Evolutionary conservation across 805 yeast genomes (phyloP).

Genomic region (Nakazawaea pomicola): DNA sequence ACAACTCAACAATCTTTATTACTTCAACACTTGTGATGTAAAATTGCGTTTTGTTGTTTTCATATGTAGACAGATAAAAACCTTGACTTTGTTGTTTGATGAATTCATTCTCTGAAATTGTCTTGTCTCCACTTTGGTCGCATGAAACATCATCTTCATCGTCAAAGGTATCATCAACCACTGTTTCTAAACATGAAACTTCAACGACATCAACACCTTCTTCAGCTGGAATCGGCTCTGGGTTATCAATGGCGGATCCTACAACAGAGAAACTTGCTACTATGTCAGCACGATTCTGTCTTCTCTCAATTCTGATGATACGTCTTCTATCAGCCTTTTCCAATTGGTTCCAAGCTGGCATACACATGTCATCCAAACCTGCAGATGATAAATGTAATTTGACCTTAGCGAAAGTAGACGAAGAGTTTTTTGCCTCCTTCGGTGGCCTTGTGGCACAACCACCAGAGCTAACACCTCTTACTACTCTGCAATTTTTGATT

Average conservation of each 20-base stretch:
- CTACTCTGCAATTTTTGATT: slow-evolving; percentile 32
- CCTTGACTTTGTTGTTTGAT: background rate
- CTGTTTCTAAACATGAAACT: slow-evolving; percentile 54
- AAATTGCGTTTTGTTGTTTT: slow-evolving; percentile 22
- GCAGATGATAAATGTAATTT: slow-evolving; percentile 41
- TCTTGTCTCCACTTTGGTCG: slow-evolving; percentile 21
- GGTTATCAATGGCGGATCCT: slow-evolving; percentile 46
- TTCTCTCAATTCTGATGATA: slow-evolving; percentile 52
- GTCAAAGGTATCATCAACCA: slow-evolving; percentile 23
- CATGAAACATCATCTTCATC: slow-evolving; percentile 19
- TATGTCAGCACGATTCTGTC: slow-evolving; percentile 42
- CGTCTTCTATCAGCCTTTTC: slow-evolving; percentile 50
- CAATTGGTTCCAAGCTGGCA: slow-evolving; percentile 41
- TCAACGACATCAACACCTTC: slow-evolving; percentile 47
- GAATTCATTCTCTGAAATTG: slow-evolving; percentile 5
- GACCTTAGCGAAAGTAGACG: slow-evolving; percentile 37
- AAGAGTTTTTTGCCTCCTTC: slow-evolving; percentile 23
- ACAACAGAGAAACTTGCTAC: slow-evolving; percentile 45
- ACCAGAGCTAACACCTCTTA: slow-evolving; percentile 56
- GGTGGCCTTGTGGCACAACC: slow-evolving; percentile 56
- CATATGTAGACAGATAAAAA: background rate
- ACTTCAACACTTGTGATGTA: slow-evolving; percentile 67
- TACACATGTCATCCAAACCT: slow-evolving; percentile 40
- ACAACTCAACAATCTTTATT: slow-evolving; percentile 55
- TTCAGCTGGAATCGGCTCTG: slow-evolving; percentile 32